These are phyloP conservation scores for Pseudoscleropodium purum DNA, from an alignment of 225 moss, liverwort and hornwort species.

Conservation along the genomic window DNA sequence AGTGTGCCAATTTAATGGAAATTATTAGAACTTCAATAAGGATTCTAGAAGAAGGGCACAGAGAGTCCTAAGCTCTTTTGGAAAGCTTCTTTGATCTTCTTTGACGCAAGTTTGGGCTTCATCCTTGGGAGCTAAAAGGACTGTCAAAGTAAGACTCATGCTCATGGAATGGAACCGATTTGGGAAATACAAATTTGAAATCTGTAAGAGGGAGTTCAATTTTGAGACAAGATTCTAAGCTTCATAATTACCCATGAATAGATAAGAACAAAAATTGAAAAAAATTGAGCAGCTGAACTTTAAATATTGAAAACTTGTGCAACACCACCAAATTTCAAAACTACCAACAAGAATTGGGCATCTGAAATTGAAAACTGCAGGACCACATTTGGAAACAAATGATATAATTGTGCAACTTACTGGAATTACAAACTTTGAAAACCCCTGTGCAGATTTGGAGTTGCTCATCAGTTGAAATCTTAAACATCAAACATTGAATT, in stretches of 20 bases:
- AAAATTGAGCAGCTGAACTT: background rate
- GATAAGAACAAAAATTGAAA: background rate
- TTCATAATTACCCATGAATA: background rate
- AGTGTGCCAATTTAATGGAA: background rate
- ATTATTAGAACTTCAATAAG: background rate
- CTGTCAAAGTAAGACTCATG: background rate
- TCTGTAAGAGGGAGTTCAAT: too few relatives aligned
- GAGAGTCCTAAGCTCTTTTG: rapidly evolving
- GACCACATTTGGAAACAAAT: background rate
- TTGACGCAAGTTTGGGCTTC: too few relatives aligned
- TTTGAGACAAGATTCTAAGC: too few relatives aligned
- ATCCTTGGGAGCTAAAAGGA: background rate
- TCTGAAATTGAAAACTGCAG: background rate
- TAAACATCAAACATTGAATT: background rate
- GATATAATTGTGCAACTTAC: background rate
- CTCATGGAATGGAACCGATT: background rate
- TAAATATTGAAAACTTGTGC: background rate
- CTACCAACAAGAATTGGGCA: too few relatives aligned
- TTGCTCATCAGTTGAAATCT: too few relatives aligned
- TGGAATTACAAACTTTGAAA: background rate
- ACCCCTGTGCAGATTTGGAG: background rate
- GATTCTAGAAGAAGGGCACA: background rate
- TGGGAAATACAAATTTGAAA: background rate
- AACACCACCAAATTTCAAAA: background rate
- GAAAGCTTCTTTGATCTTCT: background rate